Conservation (phyloP, 208 protist genomes). For the Leishmania guyanensis region DNA sequence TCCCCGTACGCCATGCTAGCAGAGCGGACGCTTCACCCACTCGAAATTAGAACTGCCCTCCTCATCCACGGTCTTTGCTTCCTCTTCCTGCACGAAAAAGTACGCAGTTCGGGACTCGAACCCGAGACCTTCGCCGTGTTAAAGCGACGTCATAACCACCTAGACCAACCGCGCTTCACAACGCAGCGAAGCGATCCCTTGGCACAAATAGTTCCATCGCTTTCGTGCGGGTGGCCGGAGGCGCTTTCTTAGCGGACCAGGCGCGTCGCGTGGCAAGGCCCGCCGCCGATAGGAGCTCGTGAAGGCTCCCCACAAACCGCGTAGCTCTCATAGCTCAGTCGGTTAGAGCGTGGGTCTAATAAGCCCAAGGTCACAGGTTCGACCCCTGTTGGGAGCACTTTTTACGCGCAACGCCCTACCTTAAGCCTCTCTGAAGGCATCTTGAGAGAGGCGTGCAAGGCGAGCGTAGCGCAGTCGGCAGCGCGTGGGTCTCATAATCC, state of each 20-base stretch:
- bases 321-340: conserved; percentile 66
- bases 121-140: conserved; percentile 93
- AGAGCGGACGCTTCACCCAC: no score
- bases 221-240: no score
- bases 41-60: no score
- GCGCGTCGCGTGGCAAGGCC: no score
- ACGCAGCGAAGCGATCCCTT: no score
- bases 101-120: conserved; percentile 89
- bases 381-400: conserved; percentile 69
- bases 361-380: conserved; percentile 76
- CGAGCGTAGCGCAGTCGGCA: conserved; percentile 94
- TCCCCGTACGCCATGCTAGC: not conserved
- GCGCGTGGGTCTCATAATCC: conserved; percentile 96
- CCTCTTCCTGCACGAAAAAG: conserved; percentile 41
- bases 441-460: not conserved
- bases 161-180: conserved; percentile 80
- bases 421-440: not conserved
- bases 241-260: no score
- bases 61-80: no score
- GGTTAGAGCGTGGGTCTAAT: conserved; percentile 75
- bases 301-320: fast-evolving
- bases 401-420: not conserved
- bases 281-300: no score
- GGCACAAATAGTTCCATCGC: no score
- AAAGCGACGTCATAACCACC: conserved; percentile 94